Conservation (phyloP, 208 protist species). For the Trypanosoma melophagium region DNA sequence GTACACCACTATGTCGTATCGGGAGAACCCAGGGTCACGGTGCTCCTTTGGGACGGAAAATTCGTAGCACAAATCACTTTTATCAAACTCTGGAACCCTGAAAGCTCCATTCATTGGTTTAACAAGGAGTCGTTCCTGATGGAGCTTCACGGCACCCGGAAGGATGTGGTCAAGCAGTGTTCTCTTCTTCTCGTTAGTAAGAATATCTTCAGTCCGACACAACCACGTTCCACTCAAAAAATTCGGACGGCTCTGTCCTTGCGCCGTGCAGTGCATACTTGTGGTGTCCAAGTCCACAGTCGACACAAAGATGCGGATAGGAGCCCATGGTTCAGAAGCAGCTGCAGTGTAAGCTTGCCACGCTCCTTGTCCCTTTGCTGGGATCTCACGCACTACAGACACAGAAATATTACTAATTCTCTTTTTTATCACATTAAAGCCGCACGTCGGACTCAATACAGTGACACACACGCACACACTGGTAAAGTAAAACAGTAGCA, state of each 20-base stretch:
- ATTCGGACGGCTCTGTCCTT: conserved; percentile 23
- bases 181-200: conserved; percentile 34
- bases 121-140: conserved; percentile 48
- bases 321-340: conserved; percentile 13
- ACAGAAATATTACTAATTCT: not conserved
- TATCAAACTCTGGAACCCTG: not conserved
- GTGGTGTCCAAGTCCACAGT: conserved; percentile 30
- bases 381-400: not conserved
- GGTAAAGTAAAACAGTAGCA: not conserved
- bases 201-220: conserved; percentile 35
- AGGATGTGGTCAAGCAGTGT: conserved; percentile 33
- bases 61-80: conserved; percentile 22
- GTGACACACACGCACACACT: not conserved
- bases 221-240: conserved; percentile 22
- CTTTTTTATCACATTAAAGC: not conserved
- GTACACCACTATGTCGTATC: conserved; percentile 71
- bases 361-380: not conserved
- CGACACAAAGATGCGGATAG: conserved; percentile 45
- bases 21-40: conserved; percentile 31
- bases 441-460: not conserved
- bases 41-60: conserved; percentile 51
- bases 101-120: conserved; percentile 23
- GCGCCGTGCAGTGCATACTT: conserved; percentile 37
- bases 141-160: conserved; percentile 38
- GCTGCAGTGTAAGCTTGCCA: not conserved